Evolutionary conservation across 805 yeast genomes (phyloP), one percentile per base, ranked within the genome.

Genomic region (Metschnikowia hibisci): DNA sequence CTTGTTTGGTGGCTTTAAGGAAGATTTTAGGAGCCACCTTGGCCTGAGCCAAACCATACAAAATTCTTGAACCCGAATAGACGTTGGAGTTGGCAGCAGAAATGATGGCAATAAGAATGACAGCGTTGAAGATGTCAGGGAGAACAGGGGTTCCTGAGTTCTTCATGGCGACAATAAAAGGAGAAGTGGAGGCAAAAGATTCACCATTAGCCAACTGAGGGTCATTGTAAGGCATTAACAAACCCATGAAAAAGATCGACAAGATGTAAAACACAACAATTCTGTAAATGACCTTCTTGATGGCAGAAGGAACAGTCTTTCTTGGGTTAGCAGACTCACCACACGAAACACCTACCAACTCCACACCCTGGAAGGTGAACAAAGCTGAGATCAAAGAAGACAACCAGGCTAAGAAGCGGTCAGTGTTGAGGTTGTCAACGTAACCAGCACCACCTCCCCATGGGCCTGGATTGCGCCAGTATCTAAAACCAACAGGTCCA

Each of bases 41-140:
- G 40, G 74, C 73, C 51, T 73, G 71, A n/a, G 86, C 81, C 58
- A 84, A 68, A n/a, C 82, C 78, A 56, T 74, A 82, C 39, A 84
- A 60, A 33, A 81, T 70, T 64, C 93, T 71, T 3, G 89, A 82
- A 32, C 87, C 83, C 51, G 81, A 78, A 63, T 84, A 83, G 25
- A 84, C 72, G 57, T 82, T 81, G 11, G 89, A 82, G 66, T 84
- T 84, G 59, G 82, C 91, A 22, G 91, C 89, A n/a, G 90, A 83
- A 38, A 82, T 73, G 44, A 84, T 77, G 13, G 90, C 81, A 16
- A 74, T 52, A 36, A 84, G 59, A 47, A 84, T 78, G 41, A 84
- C 82, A 13, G 84, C 90, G 58, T 84, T 84, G 63, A 84, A 81
- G 42, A 84, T 80, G 56, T 78, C 73, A 35, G 89, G 87, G 46